phyloP scores from a whole-genome alignment of 1,284 basidiomycete genomes.

The Boletus smithii region DNA sequence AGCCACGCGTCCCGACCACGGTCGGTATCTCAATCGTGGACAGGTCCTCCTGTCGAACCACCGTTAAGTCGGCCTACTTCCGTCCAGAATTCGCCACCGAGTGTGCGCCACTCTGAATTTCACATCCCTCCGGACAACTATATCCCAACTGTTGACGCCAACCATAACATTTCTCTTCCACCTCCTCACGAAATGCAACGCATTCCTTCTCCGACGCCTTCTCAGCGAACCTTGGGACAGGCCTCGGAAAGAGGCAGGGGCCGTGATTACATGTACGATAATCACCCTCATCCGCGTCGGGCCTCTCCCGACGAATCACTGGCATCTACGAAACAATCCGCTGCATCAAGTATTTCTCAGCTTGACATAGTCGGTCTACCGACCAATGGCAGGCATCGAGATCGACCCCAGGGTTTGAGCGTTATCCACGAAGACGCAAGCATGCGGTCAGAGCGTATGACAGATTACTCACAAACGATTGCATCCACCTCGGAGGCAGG shows the following conservation, averaged over 20 bases:
- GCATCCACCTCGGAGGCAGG: conserved; percentile 20
- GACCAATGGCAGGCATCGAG: conserved; percentile 20
- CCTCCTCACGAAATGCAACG: conserved; percentile 31
- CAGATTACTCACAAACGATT: conserved; percentile 26
- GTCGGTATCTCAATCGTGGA: conserved; percentile 23
- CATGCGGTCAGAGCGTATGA: conserved; percentile 27
- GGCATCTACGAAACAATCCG: conserved; percentile 31
- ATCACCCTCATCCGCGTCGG: conserved; percentile 21
- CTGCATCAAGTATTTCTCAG: conserved; percentile 38
- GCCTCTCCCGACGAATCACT: conserved; percentile 31
- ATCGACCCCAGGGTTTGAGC: conserved; percentile 33
- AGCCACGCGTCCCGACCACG: conserved; percentile 22
- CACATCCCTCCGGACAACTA: conserved; percentile 26
- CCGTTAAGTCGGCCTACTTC: conserved; percentile 17
- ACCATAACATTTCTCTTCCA: conserved; percentile 29
- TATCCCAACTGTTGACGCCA: conserved; percentile 26
- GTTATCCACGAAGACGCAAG: conserved; percentile 42
- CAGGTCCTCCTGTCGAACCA: conserved; percentile 10
- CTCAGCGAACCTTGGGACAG: conserved; percentile 21
- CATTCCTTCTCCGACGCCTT: conserved; percentile 30
- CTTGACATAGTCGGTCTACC: conserved; percentile 40
- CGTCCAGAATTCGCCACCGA: conserved; percentile 19
- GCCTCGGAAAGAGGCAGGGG: conserved; percentile 20
- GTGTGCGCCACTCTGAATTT: conserved; percentile 14
- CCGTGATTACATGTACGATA: conserved; percentile 27